Conservation (phyloP, 768 basidiomycete genomes). For the Fomitopsis pulvina region DNA sequence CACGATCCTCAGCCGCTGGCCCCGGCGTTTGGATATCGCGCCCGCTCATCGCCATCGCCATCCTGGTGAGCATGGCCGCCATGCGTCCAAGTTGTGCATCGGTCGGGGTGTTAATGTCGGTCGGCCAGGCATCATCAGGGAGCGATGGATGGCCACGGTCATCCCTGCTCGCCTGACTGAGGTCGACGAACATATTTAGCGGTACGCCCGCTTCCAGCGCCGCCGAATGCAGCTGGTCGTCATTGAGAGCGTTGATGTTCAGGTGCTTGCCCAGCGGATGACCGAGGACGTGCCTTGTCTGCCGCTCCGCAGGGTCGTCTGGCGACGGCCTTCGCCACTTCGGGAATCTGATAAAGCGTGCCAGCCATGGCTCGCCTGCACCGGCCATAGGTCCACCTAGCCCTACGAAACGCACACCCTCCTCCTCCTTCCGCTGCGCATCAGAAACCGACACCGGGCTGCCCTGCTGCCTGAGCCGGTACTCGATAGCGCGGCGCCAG, state of each 20-base stretch:
- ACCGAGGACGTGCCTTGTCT: conserved; percentile 2
- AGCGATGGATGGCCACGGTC: conserved; percentile 3
- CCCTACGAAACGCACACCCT: conserved; percentile 9
- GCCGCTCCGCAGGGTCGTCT: not conserved
- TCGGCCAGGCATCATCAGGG: conserved; percentile 16
- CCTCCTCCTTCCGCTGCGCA: conserved; percentile 6
- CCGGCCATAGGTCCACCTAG: conserved; percentile 1
- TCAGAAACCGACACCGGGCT: conserved; percentile 50
- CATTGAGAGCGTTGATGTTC: conserved; percentile 55
- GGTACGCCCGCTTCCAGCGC: conserved; percentile 66
- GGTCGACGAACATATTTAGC: conserved; percentile 35
- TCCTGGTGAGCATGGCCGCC: conserved; percentile 46
- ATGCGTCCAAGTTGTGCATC: conserved; percentile 53
- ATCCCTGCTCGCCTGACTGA: conserved; percentile 4
- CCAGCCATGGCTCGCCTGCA: conserved; percentile 5
- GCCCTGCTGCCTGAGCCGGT: conserved; percentile 47
- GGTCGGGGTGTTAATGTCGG: conserved; percentile 33
- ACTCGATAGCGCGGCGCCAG: conserved; percentile 59
- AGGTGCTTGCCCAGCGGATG: conserved; percentile 45
- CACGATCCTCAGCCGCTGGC: conserved; percentile 2
- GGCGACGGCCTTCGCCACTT: not conserved
- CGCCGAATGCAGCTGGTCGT: conserved; percentile 49
- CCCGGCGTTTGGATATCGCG: conserved; percentile 15
- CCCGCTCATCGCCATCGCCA: conserved; percentile 36
- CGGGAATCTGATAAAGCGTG: not conserved